Percentiles rank a stretch among this genome's conserved stretches.
Conservation (phyloP, 306 rosid species). For the Medicago lupulina region DNA sequence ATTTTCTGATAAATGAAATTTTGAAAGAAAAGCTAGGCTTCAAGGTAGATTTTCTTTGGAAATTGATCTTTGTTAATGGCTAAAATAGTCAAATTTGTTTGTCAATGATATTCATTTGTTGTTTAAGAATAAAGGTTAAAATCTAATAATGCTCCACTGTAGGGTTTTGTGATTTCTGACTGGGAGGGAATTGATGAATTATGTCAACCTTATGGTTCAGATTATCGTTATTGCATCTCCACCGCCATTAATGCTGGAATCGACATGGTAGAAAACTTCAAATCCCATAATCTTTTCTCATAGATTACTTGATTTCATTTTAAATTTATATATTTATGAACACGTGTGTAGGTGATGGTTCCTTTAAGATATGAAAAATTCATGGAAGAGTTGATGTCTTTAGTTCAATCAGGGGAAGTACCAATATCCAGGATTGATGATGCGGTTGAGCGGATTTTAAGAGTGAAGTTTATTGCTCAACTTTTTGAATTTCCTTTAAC, state of each 20-base stretch:
- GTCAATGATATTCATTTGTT: neutral
- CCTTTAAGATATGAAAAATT: slow-evolving; percentile 59
- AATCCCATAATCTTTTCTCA: neutral
- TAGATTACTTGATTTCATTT: slow-evolving; percentile 5
- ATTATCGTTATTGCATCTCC: slow-evolving; percentile 65
- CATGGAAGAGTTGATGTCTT: slow-evolving; percentile 54
- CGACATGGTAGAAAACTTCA: slow-evolving; percentile 67
- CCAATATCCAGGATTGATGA: slow-evolving; percentile 71
- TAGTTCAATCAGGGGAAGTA: slow-evolving; percentile 70
- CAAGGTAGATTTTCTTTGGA: slow-evolving; percentile 53
- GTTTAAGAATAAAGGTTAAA: neutral
- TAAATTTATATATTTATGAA: neutral
- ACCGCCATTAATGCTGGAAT: slow-evolving; percentile 74
- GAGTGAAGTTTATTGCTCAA: slow-evolving; percentile 78
- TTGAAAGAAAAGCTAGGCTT: slow-evolving; percentile 74
- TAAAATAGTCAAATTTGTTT: neutral
- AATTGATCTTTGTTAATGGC: neutral
- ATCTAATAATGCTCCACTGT: slow-evolving; percentile 32
- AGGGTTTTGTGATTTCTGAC: slow-evolving; percentile 90
- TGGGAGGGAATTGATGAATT: slow-evolving; percentile 77
- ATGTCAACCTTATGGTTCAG: slow-evolving; percentile 58
- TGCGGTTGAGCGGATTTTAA: slow-evolving; percentile 75
- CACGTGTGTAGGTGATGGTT: slow-evolving; percentile 75
- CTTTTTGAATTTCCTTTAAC: slow-evolving; percentile 72
- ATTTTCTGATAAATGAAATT: slow-evolving; percentile 66